Base-by-base conservation (phyloP, 345 rosid genomes). In the Hevea brasiliensis region DNA sequence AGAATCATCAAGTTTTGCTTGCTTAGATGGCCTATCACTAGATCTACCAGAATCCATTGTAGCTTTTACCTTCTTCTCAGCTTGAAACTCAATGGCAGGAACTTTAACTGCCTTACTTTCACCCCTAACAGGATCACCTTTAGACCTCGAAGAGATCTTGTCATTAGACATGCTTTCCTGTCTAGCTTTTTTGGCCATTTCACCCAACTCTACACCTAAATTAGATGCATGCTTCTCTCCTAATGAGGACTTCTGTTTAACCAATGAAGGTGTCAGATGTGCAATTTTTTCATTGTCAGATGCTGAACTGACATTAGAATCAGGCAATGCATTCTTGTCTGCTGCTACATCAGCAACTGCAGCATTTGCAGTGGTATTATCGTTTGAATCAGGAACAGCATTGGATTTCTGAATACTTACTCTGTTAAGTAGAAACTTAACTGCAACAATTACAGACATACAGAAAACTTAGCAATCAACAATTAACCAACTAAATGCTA, bases 381-480 rank as follows among this genome's bases (percentile, higher is more conserved):
- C 23, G 15, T 32, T 60, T 32, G 71, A 70, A 72, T 69, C 73
- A 74, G 63, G 72, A 80, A 18, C 57, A 70, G 29, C 74, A 48
- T 27, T 37, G 17, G 80, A 40, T 61, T 79, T 79, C 78, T 66
- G 74, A 73, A 65, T 75, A 67, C 69, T 72, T 44, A 47, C 73
- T 83, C 68, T 84, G 81, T 89, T 94, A 62, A 92, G 83, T 63
- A 94, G 41, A 80, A 57, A 79, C 80, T 90, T 82, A 67, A 76
- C 99, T 94, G 94, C 90, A 87, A 76, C 40, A 77, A 76, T 78
- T 77, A 67, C 59, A 77, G 65, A 81, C 70, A n/a, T n/a, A 72
- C 15, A 72, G 29, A 11, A 71, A 73, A 82, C 44, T 66, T 51
- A 82, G 26, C 51, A 66, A 73, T 32, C 20, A 76, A 55, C 44